Conservation (phyloP, 352 stramenopile genomes). For the Globisporangium spiculum region DNA sequence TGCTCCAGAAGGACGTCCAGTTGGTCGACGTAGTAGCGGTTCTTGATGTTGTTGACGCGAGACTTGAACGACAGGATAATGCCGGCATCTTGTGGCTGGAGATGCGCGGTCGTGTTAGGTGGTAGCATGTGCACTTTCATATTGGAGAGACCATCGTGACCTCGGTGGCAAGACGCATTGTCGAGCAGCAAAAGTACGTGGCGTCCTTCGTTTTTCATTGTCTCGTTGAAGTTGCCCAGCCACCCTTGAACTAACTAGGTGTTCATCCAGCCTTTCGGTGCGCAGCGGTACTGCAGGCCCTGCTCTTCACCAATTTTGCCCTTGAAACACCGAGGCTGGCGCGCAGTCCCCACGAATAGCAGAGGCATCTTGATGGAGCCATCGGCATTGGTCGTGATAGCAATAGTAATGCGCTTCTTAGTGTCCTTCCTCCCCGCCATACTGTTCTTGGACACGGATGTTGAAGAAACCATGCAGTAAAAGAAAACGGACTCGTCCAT, state of each 20-base stretch:
- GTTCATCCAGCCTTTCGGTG: not conserved
- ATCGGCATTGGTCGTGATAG: too few species aligned
- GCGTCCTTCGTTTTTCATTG: not conserved
- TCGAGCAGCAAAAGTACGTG: not conserved
- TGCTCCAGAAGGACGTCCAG: too few species aligned
- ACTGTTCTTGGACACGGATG: constrained; percentile 1
- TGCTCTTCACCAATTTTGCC: too few species aligned
- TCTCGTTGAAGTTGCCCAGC: not conserved
- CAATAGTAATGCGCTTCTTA: not conserved
- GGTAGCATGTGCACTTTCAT: too few species aligned
- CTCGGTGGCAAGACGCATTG: not conserved
- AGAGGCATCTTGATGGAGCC: too few species aligned
- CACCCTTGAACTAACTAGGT: not conserved
- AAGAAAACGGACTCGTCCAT: constrained; percentile 6
- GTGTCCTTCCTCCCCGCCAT: constrained; percentile 2
- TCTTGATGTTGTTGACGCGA: too few species aligned
- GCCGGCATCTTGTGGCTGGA: too few species aligned
- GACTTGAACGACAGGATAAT: too few species aligned
- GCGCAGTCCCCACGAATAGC: too few species aligned
- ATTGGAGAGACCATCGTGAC: not conserved
- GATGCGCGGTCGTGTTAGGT: too few species aligned
- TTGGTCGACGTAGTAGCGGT: too few species aligned
- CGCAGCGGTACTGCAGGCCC: not conserved
- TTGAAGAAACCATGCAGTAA: constrained; percentile 4
- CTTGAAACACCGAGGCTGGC: too few species aligned